Evolutionary conservation across 1,284 basidiomycete species (phyloP), one percentile per base, ranked within the genome.

Genomic region (Apiotrichum porosum): DNA sequence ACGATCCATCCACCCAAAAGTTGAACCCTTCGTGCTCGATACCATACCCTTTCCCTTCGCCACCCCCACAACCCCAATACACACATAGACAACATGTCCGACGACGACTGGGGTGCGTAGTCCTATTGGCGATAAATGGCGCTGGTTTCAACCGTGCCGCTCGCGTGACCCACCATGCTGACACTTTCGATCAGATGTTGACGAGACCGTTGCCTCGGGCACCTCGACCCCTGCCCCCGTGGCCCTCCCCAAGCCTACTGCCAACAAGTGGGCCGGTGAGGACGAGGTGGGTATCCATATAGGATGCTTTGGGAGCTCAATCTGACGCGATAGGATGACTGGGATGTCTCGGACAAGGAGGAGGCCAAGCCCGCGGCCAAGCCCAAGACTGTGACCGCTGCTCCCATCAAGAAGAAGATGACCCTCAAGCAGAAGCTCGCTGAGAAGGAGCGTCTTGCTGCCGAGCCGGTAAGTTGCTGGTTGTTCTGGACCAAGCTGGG

Each of bases 311-410:
- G 26, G 41, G 18, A 15, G 8, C 9, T n/a, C 33, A n/a, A n/a
- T n/a, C n/a, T n/a, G n/a, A n/a, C n/a, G n/a, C n/a, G 22, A 13
- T 50, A 93, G 86, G 90, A 88, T 68, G 89, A 93, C 72, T 95
- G 91, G 92, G 92, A 97, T 59, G 86, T 80, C 36, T 88, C 86
- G 6, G 84, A 85, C n/a, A 85, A 86, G 47, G 80, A 83, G 56
- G 76, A 79, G 52, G 79, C 82, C 47, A 43, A 42, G 40, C 69
- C 73, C 17, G 66, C 80, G 0, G 76, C 75, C 33, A 80, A 83
- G 19, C 80, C 83, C 2, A 86, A 85, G 74, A 88, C 32, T 2
- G 26, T 31, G 3, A 65, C 80, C 0, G 77, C 76, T 37, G 82
- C 83, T 18, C 82, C 86, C 2, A 79, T 82, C 3, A 89, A 88